Base-by-base conservation (phyloP, 768 basidiomycete genomes). In the Pleurotus citrinopileatus region DNA sequence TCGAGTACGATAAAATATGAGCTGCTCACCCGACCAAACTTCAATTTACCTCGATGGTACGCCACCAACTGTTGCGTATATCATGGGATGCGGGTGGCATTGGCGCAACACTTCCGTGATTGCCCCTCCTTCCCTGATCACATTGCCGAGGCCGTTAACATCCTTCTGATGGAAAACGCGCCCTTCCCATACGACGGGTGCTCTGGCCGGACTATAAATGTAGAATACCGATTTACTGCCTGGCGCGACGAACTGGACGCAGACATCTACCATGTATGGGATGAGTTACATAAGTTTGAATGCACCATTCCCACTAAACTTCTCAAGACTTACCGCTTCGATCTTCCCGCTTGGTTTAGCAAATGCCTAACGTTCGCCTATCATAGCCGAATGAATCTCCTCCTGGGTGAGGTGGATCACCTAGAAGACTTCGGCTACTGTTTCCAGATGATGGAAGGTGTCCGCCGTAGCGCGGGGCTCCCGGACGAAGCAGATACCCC, bases 31-130 rank as follows among this genome's bases (percentile, higher is more conserved):
- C 17, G 43, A 8, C 12, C 28, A 3, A 50, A 50, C 15, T 50
- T 17, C 17, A 50, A 50, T 12, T 15, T 50, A n/a, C 29, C 32
- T 3, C 47, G 32, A 6, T 50, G 47, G 47, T 50, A 50, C 47
- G 47, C 47, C 1, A 36, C 32, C n/a, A 15, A 36, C 9, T 34
- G 47, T 23, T 50, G 47, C 4, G 47, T 36, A 8, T 9, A n/a
- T 23, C 32, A 54, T 32, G 48, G 57, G 7, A 28, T 48, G 20
- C 2, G 20, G 5, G 8, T 50, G 0, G 12, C 29, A 3, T 10
- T 19, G 17, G 32, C 47, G 1, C 15, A 13, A 1, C 17, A 10
- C 13, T 50, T 34, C 17, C 32, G 22, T 17, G 32, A 29, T 19
- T 15, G 13, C 2, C 47, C 47, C 3, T 5, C 32, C 1, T 12